A percentile compares a stretch with the other conserved stretches of the same genome.
Conservation (phyloP, 2,329 filamentous ascomycete species). For the Fusarium keratoplasticum region DNA sequence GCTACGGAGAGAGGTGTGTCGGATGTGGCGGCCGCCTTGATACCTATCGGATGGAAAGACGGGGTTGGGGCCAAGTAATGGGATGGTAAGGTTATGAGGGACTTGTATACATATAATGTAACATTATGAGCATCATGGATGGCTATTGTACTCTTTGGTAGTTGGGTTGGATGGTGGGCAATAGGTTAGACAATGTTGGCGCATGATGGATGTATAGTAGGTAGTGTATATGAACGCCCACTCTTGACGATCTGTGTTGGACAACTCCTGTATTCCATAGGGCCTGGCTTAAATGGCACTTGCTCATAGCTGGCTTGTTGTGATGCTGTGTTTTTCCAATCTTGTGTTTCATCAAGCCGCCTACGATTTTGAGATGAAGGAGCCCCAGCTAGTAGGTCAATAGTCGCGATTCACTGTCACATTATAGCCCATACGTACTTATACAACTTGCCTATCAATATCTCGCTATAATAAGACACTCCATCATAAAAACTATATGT, state of each 20-base stretch:
- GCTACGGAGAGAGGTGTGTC: conserved; percentile 92
- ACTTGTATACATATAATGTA: conserved; percentile 22
- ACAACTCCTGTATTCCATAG: background rate
- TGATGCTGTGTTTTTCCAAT: background rate
- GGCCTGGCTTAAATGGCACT: too few species aligned
- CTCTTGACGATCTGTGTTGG: background rate
- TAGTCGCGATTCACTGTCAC: background rate
- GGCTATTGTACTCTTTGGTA: background rate
- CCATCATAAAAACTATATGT: background rate
- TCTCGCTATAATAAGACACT: background rate
- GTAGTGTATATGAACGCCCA: background rate
- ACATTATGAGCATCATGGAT: background rate
- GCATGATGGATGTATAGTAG: background rate
- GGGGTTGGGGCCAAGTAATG: conserved; percentile 56
- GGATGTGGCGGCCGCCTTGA: conserved; percentile 86
- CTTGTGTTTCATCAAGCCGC: background rate
- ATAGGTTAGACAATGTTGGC: background rate
- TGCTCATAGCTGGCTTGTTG: background rate
- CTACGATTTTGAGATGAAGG: background rate
- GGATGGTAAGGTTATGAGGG: background rate
- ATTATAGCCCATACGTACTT: background rate
- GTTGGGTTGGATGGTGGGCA: background rate
- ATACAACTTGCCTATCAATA: background rate
- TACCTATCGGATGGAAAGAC: conserved; percentile 87
- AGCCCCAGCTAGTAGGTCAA: background rate